Evolutionary conservation across 2,329 filamentous ascomycete genomes (phyloP), one percentile per base, ranked within the genome.

Genomic region (Colletotrichum sojae): DNA sequence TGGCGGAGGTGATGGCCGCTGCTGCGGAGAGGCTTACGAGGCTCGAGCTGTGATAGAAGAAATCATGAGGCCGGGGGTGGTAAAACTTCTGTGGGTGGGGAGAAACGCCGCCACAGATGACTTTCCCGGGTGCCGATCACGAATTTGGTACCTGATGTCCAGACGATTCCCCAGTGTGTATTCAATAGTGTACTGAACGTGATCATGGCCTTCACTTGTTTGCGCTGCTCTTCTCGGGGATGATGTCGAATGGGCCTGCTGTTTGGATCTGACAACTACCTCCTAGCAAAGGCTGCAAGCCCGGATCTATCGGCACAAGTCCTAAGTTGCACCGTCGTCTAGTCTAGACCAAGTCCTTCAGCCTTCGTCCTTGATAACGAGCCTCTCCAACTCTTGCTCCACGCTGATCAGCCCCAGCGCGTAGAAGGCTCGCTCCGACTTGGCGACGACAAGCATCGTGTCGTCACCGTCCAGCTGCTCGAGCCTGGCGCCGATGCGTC

Each of bases 381-480:
- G 79, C 73, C 83, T 84, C 71, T 89, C 85, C 71, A 96, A 84
- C 78, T 97, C 93, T 65, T 91, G 88, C 75, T 97, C 92, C n/a
- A 94, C 86, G 3, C 89, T 90, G 70, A 97, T 80, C 66, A 97
- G 76, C 0, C 95, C 95, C 77, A 97, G 86, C 1, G 94, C 94
- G 82, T 92, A 94, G 74, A 91, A 90, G 4, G 92, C 84, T 73
- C 89, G 85, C 74, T 92, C 89, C 9, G 85, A 85, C 72, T 87
- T 86, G 54, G 87, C 87, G n/a, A 92, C 81, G 22, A 91, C 86
- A 12, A 95, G 75, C 72, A 82, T 79, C 55, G 75, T 77, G 49
- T 84, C 81, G 4, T 81, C 80, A 46, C 66, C 78, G 18, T 78
- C 79, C 6, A 85, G 76, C 75, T 86, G 84, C 64, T 82, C 81